Percentiles rank a stretch among this genome's conserved stretches.
phyloP scores from a whole-genome alignment of 2,329 filamentous ascomycete species.

The Decorospora gaudefroyi region DNA sequence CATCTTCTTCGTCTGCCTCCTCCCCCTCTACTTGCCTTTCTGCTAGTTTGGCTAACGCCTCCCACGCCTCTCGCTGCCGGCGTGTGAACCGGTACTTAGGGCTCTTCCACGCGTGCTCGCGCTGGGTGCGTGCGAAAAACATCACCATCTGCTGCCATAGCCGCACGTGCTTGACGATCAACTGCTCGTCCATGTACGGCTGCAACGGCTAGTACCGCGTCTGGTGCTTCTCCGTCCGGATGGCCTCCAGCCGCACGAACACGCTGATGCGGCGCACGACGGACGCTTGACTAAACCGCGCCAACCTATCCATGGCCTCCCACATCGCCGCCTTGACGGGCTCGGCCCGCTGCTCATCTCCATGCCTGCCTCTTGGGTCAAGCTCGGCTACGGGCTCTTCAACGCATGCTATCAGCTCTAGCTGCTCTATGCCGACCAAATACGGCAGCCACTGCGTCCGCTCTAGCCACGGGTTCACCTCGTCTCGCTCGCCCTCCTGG shows the following conservation, averaged over 20 bases:
- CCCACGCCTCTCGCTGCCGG: constrained; percentile 15
- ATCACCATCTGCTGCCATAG: constrained; percentile 27
- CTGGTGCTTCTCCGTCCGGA: constrained; percentile 25
- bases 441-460: constrained; percentile 20
- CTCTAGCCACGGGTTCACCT: constrained; percentile 18
- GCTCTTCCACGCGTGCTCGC: constrained; percentile 15
- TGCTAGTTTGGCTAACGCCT: constrained; percentile 13
- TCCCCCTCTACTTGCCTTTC: too few species aligned
- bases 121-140: constrained; percentile 21
- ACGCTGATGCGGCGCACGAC: constrained; percentile 10
- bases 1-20: too few species aligned
- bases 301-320: constrained; percentile 20
- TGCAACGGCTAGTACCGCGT: constrained; percentile 20
- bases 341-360: constrained; percentile 8
- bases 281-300: constrained; percentile 16
- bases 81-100: constrained; percentile 19
- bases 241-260: constrained; percentile 23
- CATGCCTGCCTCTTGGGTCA: constrained; percentile 7
- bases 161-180: constrained; percentile 8
- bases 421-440: constrained; percentile 20
- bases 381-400: constrained; percentile 12
- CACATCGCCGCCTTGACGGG: constrained; percentile 19
- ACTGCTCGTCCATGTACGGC: too few species aligned
- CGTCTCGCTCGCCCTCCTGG: constrained; percentile 13
- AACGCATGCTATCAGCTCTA: constrained; percentile 15